Evolutionary conservation across 768 basidiomycete genomes (phyloP).

Genomic region (Xerocomus potaroensis): DNA sequence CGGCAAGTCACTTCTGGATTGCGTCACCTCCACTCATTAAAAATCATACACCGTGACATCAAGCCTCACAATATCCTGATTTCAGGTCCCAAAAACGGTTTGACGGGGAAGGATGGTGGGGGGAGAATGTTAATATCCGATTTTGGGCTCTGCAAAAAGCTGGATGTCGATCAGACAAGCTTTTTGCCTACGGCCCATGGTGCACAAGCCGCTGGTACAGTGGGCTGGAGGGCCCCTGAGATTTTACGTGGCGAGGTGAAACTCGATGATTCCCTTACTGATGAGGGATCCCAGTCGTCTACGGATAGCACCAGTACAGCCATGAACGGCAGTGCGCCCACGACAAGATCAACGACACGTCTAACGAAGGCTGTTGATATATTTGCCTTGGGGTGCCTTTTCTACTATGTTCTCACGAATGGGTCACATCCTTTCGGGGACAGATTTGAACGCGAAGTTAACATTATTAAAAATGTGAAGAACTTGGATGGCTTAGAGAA

Average conservation of each 20-base stretch:
- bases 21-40: conserved; percentile 86
- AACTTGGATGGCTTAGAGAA: conserved; percentile 64
- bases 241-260: conserved; percentile 92
- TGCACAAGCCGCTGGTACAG: conserved; percentile 84
- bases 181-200: conserved; percentile 92
- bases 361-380: conserved; percentile 96
- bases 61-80: conserved; percentile 98
- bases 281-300: conserved; percentile 64
- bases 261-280: conserved; percentile 67
- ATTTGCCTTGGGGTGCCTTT: conserved; percentile 93
- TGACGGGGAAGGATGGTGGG: conserved; percentile 36
- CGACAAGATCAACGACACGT: conserved; percentile 43
- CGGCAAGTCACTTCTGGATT: conserved; percentile 84
- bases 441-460: conserved; percentile 87
- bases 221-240: conserved; percentile 98
- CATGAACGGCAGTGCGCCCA: conserved; percentile 21
- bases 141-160: conserved; percentile 93
- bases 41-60: conserved; percentile 97
- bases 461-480: conserved; percentile 83
- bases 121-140: conserved; percentile 92
- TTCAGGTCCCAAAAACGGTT: conserved; percentile 59
- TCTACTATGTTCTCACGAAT: conserved; percentile 86
- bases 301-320: conserved; percentile 59
- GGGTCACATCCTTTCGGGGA: conserved; percentile 95
- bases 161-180: conserved; percentile 94